Percentiles rank a stretch among this genome's conserved stretches.
phyloP scores from a whole-genome alignment of 2,329 filamentous ascomycete species.

The Hyphodiscus sp. region DNA sequence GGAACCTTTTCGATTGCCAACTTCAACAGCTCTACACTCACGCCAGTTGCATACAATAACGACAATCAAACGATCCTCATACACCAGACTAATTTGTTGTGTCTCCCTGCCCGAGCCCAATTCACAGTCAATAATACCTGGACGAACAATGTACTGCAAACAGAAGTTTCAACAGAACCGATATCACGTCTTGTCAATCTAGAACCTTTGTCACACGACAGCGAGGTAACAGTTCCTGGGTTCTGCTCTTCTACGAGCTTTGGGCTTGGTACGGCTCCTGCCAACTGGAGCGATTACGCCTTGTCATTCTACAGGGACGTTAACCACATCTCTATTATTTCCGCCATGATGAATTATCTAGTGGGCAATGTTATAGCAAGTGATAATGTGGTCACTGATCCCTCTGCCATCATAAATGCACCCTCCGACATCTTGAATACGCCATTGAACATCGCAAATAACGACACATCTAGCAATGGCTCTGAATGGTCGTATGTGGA shows the following conservation, averaged over 20 bases:
- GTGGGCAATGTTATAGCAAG: conserved; percentile 4
- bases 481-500: no score
- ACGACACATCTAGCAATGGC: no score
- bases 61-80: not conserved
- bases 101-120: conserved; percentile 11
- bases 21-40: conserved; percentile 7
- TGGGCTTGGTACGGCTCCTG: conserved; percentile 6
- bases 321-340: conserved; percentile 9
- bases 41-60: conserved; percentile 1
- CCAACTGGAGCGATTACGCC: conserved; percentile 12
- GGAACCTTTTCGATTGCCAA: conserved; percentile 10
- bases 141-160: conserved; percentile 7
- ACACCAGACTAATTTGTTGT: conserved; percentile 8
- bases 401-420: not conserved
- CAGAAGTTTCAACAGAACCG: conserved; percentile 1
- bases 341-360: conserved; percentile 7
- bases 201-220: conserved; percentile 1
- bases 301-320: conserved; percentile 11
- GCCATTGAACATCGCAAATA: not conserved
- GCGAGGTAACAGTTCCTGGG: conserved; percentile 7
- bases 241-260: not conserved
- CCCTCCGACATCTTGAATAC: not conserved
- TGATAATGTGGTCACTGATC: not conserved
- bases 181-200: conserved; percentile 11
- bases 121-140: conserved; percentile 16